Base-by-base conservation (phyloP, 768 basidiomycete species). In the Erythrobasidium yunnanense region DNA sequence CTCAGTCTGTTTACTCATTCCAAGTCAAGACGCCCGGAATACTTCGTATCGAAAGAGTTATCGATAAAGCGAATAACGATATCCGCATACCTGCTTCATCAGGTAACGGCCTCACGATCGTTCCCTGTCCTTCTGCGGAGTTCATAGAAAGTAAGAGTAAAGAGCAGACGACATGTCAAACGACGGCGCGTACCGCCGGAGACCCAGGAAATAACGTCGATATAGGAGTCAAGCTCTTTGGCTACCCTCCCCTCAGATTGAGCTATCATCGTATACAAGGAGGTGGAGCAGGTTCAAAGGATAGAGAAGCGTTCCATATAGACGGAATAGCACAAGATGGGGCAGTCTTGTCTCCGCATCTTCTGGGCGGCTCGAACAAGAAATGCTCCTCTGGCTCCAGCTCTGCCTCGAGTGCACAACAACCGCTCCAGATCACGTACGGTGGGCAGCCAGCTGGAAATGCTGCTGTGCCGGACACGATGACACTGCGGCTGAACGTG, bases 41-140 rank as follows among this genome's bases (percentile, higher is more conserved):
- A 18, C 74, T 96, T 52, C 83, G 83, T 13, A 79, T 96, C 17
- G 86, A 87, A 68, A 81, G 83, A 47, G 84, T 90, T 15, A 73
- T 83, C 20, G 90, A 92, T 73, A 76, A 80, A 13, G 83, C 83
- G 1, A 82, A 83, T 45, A 82, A 83, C 46, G 84, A 86, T 46
- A 88, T 90, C 35, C 84, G 87, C 27, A 77, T 92, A 50, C 60
- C 60, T 18, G 18, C 25, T 18, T 35, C 60, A 7, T 32, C 23
- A 30, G 70, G 71, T 29, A 79, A 80, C 15, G 83, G 86, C 66
- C 81, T 89, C 32, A 81, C 82, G 0, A 78, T 93, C 47, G 87
- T 85, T 13, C 87, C 90, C 20, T 95, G 91, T 73, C 91, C 91
- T 4, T 80, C 78, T 3, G 88, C 85, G 2, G 81, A 82, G 70